Evolutionary conservation across 306 rosid genomes (phyloP).

Genomic region (Vigna angularis): DNA sequence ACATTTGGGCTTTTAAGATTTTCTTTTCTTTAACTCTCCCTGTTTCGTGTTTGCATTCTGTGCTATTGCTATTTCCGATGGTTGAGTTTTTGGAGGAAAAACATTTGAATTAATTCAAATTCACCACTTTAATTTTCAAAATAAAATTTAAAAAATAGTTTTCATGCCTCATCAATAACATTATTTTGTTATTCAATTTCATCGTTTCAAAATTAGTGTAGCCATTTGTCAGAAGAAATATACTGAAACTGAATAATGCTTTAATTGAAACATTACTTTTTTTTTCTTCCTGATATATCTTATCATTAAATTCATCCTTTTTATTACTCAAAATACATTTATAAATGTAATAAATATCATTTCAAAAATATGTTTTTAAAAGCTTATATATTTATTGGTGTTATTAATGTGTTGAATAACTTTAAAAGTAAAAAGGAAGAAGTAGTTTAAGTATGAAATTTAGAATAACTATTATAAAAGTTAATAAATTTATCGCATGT

Average conservation of each 20-base stretch:
- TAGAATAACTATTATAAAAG: not conserved
- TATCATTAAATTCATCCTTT: too few relatives aligned
- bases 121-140: not conserved
- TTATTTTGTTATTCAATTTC: not conserved
- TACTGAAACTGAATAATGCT: too few relatives aligned
- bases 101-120: not conserved
- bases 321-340: too few relatives aligned
- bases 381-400: too few relatives aligned
- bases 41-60: not conserved
- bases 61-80: not conserved
- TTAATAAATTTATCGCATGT: not conserved
- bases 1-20: slow-evolving; percentile 19
- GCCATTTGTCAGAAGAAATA: too few relatives aligned
- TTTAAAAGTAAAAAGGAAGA: too few relatives aligned
- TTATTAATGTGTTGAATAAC: too few relatives aligned
- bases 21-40: not conserved
- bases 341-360: too few relatives aligned
- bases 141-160: not conserved
- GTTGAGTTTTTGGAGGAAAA: not conserved
- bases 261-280: too few relatives aligned
- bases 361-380: too few relatives aligned
- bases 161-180: not conserved
- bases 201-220: too few relatives aligned
- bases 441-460: not conserved
- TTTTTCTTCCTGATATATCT: too few relatives aligned